Conservation (phyloP, 2,329 filamentous ascomycete species). For the Aspergillus sp. region DNA sequence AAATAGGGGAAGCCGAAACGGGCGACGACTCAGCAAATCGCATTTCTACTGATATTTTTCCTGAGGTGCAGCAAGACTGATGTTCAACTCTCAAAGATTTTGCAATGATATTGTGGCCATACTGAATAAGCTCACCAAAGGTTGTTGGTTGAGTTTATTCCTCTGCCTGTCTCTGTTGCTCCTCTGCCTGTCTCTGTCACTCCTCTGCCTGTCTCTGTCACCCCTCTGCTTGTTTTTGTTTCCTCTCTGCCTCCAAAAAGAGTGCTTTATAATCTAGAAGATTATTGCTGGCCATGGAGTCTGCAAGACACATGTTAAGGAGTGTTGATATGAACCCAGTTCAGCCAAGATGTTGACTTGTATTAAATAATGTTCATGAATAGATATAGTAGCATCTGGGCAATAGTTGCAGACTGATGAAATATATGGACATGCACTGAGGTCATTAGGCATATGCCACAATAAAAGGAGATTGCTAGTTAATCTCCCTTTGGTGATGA, state of each 20-base stretch:
- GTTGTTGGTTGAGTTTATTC: constrained; percentile 10
- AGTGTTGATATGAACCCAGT: too few species aligned
- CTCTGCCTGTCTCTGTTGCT: background rate
- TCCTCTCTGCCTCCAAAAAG: background rate
- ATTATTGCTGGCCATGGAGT: background rate
- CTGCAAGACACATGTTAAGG: background rate
- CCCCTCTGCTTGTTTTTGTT: background rate
- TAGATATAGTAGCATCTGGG: too few species aligned
- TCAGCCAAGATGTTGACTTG: too few species aligned
- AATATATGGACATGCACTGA: too few species aligned
- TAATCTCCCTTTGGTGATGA: too few species aligned
- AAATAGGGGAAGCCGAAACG: too few species aligned
- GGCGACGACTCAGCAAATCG: too few species aligned
- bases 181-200: constrained; percentile 4
- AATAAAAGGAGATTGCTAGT: too few species aligned
- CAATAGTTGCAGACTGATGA: too few species aligned
- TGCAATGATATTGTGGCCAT: constrained; percentile 16
- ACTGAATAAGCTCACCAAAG: constrained; percentile 14
- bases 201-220: background rate
- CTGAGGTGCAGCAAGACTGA: constrained; percentile 16
- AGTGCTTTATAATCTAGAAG: background rate
- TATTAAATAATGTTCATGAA: too few species aligned
- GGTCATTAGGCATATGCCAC: too few species aligned
- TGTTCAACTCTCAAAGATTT: constrained; percentile 13
- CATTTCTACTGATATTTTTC: constrained; percentile 13